These are phyloP conservation scores for Plectosphaerella sp. DNA, from an alignment of 2,329 filamentous ascomycete genomes.

Conservation along the genomic window DNA sequence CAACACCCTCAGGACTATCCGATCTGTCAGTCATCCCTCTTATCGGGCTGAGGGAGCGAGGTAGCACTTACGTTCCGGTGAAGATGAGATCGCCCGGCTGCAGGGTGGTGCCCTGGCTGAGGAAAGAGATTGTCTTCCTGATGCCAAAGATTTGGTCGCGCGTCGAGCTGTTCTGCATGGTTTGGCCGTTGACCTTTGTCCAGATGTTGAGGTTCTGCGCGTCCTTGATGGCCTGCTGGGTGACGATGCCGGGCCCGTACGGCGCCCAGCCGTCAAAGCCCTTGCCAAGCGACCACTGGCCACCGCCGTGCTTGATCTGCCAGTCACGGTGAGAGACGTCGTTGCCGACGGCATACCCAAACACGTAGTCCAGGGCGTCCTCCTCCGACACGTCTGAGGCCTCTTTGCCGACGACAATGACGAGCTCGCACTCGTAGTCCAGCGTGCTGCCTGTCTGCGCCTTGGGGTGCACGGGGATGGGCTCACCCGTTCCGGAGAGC, in stretches of 20 bases:
- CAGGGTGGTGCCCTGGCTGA: slow-evolving; percentile 59
- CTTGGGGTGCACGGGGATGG: slow-evolving; percentile 60
- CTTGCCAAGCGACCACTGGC: slow-evolving; percentile 70
- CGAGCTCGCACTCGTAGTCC: slow-evolving; percentile 79
- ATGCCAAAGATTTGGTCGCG: slow-evolving; percentile 61
- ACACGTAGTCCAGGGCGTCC: slow-evolving; percentile 64
- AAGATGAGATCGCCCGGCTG: slow-evolving; percentile 63
- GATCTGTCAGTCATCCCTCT: slow-evolving; percentile 2
- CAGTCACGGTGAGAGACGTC: slow-evolving; percentile 79
- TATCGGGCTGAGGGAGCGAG: not conserved
- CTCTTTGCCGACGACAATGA: slow-evolving; percentile 65
- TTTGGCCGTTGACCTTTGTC: slow-evolving; percentile 56
- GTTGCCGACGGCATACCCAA: slow-evolving; percentile 73
- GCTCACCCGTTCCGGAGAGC: slow-evolving; percentile 58
- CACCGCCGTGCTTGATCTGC: slow-evolving; percentile 63
- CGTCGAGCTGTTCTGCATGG: slow-evolving; percentile 52
- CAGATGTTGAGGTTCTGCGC: slow-evolving; percentile 52
- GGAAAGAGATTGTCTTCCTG: slow-evolving; percentile 52
- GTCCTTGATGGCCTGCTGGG: slow-evolving; percentile 46
- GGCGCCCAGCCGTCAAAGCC: slow-evolving; percentile 74
- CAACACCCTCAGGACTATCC: slow-evolving; percentile 61
- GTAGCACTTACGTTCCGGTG: slow-evolving; percentile 51
- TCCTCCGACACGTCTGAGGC: slow-evolving; percentile 61
- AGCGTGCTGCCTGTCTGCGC: slow-evolving; percentile 63
- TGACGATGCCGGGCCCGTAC: slow-evolving; percentile 67